Conservation (phyloP, 140 eudicot species). For the Flaveria floridana region DNA sequence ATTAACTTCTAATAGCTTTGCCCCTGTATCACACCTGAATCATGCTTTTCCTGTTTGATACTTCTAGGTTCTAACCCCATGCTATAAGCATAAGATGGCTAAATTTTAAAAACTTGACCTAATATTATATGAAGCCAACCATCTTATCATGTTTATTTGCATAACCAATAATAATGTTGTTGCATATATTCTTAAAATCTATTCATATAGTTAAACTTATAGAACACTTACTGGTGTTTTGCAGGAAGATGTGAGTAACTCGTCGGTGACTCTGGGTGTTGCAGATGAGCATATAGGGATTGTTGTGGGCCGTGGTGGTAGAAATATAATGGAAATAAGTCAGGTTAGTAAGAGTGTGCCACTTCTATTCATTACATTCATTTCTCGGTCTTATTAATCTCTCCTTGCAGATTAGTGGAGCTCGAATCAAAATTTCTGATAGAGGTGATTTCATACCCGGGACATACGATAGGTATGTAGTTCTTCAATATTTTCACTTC, state of each 20-base stretch:
- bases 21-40: neutral
- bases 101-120: neutral
- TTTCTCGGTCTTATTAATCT: neutral
- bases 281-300: conserved; percentile 95
- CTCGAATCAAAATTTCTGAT: conserved; percentile 90
- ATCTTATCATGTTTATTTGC: neutral
- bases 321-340: conserved; percentile 75
- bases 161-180: neutral
- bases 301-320: conserved; percentile 97
- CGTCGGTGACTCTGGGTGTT: conserved; percentile 80
- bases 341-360: conserved; percentile 50
- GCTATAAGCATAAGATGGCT: neutral
- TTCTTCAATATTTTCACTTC: neutral
- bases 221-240: conserved; percentile 1
- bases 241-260: conserved; percentile 73
- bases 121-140: conserved; percentile 1
- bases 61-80: neutral
- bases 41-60: neutral
- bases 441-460: conserved; percentile 94
- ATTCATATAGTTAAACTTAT: conserved; percentile 1
- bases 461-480: conserved; percentile 41
- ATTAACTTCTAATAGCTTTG: neutral
- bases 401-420: conserved; percentile 79
- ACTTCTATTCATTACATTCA: neutral
- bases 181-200: neutral